Percentiles rank a stretch among this genome's conserved stretches.
Conservation (phyloP, 768 basidiomycete species). For the Coprinopsis strossmayeri region DNA sequence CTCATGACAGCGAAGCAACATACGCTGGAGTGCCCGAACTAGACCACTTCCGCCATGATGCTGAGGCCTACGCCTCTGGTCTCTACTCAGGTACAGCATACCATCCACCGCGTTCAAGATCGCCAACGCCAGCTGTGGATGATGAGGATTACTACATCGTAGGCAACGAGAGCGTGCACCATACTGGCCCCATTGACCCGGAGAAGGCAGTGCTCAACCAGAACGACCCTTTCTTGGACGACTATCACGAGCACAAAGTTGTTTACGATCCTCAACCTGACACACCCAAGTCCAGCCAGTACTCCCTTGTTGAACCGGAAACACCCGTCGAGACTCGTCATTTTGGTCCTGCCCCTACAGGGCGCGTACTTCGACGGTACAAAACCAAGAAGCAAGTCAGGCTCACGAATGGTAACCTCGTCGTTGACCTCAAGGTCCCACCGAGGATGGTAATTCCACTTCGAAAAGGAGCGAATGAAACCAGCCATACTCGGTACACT, state of each 20-base stretch:
- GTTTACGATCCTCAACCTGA: slow-evolving; percentile 37
- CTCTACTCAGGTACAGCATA: slow-evolving; percentile 42
- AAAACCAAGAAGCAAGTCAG: slow-evolving; percentile 75
- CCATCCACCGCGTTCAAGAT: slow-evolving; percentile 57
- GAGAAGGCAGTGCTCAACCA: slow-evolving; percentile 30
- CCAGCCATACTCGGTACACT: slow-evolving; percentile 70
- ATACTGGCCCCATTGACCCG: slow-evolving; percentile 35
- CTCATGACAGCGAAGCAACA: slow-evolving; percentile 22
- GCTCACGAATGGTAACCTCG: slow-evolving; percentile 83
- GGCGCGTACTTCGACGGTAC: slow-evolving; percentile 70
- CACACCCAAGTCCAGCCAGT: slow-evolving; percentile 33
- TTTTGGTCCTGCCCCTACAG: slow-evolving; percentile 83
- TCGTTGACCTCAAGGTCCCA: slow-evolving; percentile 79
- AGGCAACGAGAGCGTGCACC: slow-evolving; percentile 49
- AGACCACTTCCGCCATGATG: slow-evolving; percentile 59
- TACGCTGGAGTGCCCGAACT: slow-evolving; percentile 30
- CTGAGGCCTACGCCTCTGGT: slow-evolving; percentile 66
- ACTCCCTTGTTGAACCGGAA: slow-evolving; percentile 41
- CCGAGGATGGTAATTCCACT: slow-evolving; percentile 75
- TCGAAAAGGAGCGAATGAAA: slow-evolving; percentile 66
- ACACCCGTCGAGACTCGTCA: slow-evolving; percentile 64
- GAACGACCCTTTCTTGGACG: slow-evolving; percentile 19
- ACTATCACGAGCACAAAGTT: slow-evolving; percentile 18
- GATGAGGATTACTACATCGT: slow-evolving; percentile 66
- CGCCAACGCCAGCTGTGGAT: slow-evolving; percentile 68